Evolutionary conservation across 805 yeast genomes (phyloP), one percentile per base, ranked within the genome.

Genomic region (Yamadazyma scolyti): DNA sequence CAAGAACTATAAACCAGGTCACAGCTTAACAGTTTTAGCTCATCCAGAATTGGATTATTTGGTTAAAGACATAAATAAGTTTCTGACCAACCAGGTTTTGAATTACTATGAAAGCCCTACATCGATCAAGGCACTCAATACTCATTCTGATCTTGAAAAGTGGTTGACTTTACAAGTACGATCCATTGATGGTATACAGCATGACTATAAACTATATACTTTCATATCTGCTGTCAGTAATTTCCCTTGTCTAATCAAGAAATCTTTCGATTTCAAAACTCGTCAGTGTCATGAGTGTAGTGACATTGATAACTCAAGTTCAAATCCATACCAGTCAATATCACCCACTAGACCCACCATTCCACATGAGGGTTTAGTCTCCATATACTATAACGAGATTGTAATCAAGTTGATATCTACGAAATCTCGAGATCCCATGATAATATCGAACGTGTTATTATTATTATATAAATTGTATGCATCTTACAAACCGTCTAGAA

Each of bases 401-500:
- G 34, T 54, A 5, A 36, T 51, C 20, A 42, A 44, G 2, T 51
- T 30, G 27, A 33, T 55, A 3, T 34, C 46, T 16, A 30, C 22
- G 9, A 29, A 20, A 1, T 36, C 16, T 9, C 23, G 28, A 3
- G 48, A 54, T 27, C 51, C 54, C 5, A 33, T 62, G n/a, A 26
- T 62, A n/a, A 43, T 52, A 8, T 38, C 67, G 12, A 68, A 76
- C 30, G 62, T 74, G 7, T 52, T 74, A 9, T 43, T 81, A 4
- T 44, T 76, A 0, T 40, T 81, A 6, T 67, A 60, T 45, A 69
- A 70, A 42, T 46, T 79, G 1, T 73, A 79, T 35, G 48, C 66
- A 3, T 75, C 79, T 25, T 81, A 51, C 44, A 64, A 71, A 30
- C 77, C 78, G 22, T 16, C 23, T 45, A 31, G 11, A 42, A 16